phyloP scores from a whole-genome alignment of 1,284 basidiomycete genomes.

The Pseudozyma thailandica region DNA sequence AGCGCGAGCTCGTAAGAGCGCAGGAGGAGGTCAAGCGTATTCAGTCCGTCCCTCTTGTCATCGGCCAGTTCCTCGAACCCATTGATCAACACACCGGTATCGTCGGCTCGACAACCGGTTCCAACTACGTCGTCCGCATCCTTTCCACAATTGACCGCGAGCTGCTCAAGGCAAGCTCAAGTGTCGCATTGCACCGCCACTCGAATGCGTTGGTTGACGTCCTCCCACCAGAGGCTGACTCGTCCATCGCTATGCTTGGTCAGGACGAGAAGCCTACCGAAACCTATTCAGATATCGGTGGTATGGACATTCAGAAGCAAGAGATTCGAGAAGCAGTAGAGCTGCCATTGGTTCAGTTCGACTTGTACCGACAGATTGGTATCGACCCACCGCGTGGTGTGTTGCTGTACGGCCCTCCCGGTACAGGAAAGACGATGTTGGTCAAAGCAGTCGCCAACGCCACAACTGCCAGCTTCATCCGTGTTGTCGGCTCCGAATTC shows the following conservation, averaged over 20 bases:
- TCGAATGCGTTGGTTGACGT: slow-evolving; percentile 99
- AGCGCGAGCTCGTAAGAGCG: slow-evolving; percentile 95
- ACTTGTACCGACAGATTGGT: slow-evolving; percentile 98
- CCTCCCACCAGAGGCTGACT: slow-evolving; percentile 97
- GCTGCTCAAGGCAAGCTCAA: slow-evolving; percentile 93
- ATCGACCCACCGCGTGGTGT: slow-evolving; percentile 96
- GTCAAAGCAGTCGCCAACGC: slow-evolving; percentile 98
- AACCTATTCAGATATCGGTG: slow-evolving; percentile 78
- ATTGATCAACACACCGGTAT: slow-evolving; percentile 98
- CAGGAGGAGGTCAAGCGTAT: slow-evolving; percentile 99
- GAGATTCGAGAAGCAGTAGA: slow-evolving; percentile 99
- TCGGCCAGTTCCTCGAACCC: slow-evolving; percentile 98
- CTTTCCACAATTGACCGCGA: slow-evolving; percentile 97
- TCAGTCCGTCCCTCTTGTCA: slow-evolving; percentile 98
- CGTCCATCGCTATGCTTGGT: slow-evolving; percentile 80
- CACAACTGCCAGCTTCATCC: slow-evolving; percentile 96
- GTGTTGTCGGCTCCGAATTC: slow-evolving; percentile 97
- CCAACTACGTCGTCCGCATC: slow-evolving; percentile 98
- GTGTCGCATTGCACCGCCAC: slow-evolving; percentile 96
- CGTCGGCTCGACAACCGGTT: slow-evolving; percentile 96
- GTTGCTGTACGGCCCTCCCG: slow-evolving; percentile 90
- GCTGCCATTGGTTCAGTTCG: slow-evolving; percentile 90
- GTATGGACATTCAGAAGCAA: slow-evolving; percentile 98
- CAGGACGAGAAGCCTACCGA: slow-evolving; percentile 78
- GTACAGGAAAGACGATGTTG: slow-evolving; percentile 99